phyloP scores from a whole-genome alignment of 1,139 yeast species.

The Kodamaea arcana region DNA sequence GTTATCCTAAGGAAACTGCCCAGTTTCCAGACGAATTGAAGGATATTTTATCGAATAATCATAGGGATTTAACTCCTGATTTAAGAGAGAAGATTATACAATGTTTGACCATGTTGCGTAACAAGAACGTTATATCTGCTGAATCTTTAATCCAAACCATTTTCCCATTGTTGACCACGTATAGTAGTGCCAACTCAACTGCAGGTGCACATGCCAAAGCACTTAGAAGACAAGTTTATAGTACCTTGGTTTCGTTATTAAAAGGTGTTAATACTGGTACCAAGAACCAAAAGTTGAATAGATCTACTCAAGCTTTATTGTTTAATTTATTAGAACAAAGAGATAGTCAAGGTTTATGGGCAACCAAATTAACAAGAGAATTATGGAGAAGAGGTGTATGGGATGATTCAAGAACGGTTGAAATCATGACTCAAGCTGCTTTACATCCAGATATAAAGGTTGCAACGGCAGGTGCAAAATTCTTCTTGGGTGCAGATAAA shows the following conservation, averaged over 20 bases:
- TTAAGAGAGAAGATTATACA: slow-evolving; percentile 89
- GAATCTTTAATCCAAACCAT: slow-evolving; percentile 80
- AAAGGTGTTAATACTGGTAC: slow-evolving; percentile 82
- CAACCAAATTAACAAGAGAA: slow-evolving; percentile 90
- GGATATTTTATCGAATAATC: slow-evolving; percentile 64
- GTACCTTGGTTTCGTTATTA: slow-evolving; percentile 69
- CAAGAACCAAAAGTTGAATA: slow-evolving; percentile 80
- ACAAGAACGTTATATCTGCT: slow-evolving; percentile 76
- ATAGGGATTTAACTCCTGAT: slow-evolving; percentile 76
- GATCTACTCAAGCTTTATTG: slow-evolving; percentile 85
- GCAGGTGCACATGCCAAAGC: slow-evolving; percentile 78
- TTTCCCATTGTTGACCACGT: slow-evolving; percentile 73
- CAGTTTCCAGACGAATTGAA: slow-evolving; percentile 79
- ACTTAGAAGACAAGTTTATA: slow-evolving; percentile 77
- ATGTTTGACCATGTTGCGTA: slow-evolving; percentile 83
- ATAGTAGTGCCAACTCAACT: slow-evolving; percentile 37
- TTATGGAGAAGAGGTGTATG: slow-evolving; percentile 96
- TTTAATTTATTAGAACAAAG: slow-evolving; percentile 79
- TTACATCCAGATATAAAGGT: slow-evolving; percentile 84
- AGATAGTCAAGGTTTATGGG: slow-evolving; percentile 88
- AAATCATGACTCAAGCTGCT: slow-evolving; percentile 94
- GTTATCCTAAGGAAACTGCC: slow-evolving; percentile 86
- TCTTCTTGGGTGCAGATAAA: slow-evolving; percentile 91
- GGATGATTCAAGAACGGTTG: slow-evolving; percentile 96
- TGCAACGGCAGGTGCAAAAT: slow-evolving; percentile 82